Evolutionary conservation across 2,329 filamentous ascomycete genomes (phyloP), one percentile per base, ranked within the genome.

Genomic region (Fusarium keratoplasticum): DNA sequence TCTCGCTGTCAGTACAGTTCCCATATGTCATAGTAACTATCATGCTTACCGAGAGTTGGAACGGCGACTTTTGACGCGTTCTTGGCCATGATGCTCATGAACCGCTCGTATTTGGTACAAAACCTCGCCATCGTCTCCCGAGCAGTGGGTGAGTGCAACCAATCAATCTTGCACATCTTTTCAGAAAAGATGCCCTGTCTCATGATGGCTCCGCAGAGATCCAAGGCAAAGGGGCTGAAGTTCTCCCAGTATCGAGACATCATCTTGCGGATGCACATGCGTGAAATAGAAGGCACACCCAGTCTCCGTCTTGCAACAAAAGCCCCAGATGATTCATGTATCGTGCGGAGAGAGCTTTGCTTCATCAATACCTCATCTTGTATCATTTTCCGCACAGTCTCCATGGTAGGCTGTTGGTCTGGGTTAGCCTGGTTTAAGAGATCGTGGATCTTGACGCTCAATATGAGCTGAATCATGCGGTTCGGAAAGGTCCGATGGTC

Each of bases 91-190:
- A 95, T 87, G 0, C 74, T 59, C 18, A 93, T 83, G 81, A 94
- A 95, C 5, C 91, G 87, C 4, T 82, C 57, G 76, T 94, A 94
- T 79, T 94, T 95, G 3, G 77, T 78, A 5, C 94, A 83, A 1
- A 94, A 84, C 0, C 93, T 88, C 0, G 80, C 72, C 89, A 94
- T 94, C 0, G 92, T 95, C 0, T 87, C 83, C 4, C 82, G 82
- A 0, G 91, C 87, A 0, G 90, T 85, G 0, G 93, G 93, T 29
- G 91, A 93, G 80, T 94, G 93, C 2, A 95, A 84, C 94, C 93
- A 96, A 82, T 95, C 92, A 55, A 95, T 89, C 73, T 88, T 86
- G 74, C 89, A 87, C 93, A 96, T 95, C 83, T 96, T 94, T 67
- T 91, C 89, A 4, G 90, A 83, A 74, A 94, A 94, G 55, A 88